Conservation (phyloP, 192 early-diverging fungal genomes). For the Podochytrium sp. region DNA sequence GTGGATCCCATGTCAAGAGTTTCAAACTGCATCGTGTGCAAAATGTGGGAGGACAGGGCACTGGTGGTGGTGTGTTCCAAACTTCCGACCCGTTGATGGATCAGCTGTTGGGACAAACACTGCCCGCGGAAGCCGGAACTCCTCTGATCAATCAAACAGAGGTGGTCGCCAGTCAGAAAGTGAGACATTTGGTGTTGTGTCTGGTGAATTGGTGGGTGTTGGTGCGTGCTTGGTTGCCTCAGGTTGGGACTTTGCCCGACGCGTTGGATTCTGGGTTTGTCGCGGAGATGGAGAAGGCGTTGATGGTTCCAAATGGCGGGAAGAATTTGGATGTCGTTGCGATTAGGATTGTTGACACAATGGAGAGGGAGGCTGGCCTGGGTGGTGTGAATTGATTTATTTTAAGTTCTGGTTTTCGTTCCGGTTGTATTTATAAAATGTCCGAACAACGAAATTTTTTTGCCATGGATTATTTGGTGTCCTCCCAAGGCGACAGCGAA, state of each 20-base stretch:
- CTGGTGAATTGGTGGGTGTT: conserved; percentile 10
- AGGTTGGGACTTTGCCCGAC: background rate
- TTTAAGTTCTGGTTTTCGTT: no score
- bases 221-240: background rate
- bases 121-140: background rate
- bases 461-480: no score
- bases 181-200: background rate
- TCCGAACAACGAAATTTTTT: no score
- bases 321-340: background rate
- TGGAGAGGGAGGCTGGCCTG: background rate
- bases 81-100: conserved; percentile 1
- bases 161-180: background rate
- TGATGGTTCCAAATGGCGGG: background rate
- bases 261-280: conserved; percentile 9
- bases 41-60: no score
- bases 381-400: no score
- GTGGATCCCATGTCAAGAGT: background rate
- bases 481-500: no score
- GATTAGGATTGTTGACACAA: conserved; percentile 6
- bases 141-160: background rate
- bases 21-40: conserved; percentile 6
- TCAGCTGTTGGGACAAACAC: background rate
- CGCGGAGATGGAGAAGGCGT: background rate
- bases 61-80: no score
- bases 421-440: no score